These are phyloP conservation scores for Talaromyces amestolkiae DNA, from an alignment of 2,329 filamentous ascomycete species.

Conservation along the genomic window DNA sequence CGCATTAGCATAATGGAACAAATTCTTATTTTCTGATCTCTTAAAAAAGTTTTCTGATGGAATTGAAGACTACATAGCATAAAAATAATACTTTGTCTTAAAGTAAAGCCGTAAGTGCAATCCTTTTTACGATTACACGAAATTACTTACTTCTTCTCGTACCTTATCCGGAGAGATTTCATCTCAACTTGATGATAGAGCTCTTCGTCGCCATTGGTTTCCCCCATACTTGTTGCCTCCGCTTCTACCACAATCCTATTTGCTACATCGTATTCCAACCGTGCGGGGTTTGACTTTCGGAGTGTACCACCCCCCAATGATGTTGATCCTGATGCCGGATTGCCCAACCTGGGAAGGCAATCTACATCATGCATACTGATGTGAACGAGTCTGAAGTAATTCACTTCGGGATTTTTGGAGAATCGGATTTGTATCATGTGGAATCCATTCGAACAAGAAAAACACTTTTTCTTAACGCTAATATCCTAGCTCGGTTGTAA, in stretches of 20 bases:
- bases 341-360: constrained; percentile 1
- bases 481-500: neutral
- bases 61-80: neutral
- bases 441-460: neutral
- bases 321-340: neutral
- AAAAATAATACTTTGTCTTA: neutral
- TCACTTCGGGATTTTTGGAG: neutral
- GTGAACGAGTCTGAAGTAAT: neutral
- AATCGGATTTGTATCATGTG: neutral
- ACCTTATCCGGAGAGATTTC: neutral
- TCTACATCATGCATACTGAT: neutral
- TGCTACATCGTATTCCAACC: neutral
- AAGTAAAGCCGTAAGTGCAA: neutral
- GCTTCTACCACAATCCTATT: neutral
- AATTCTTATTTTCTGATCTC: no score
- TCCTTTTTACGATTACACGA: neutral
- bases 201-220: neutral
- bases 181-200: neutral
- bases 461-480: neutral
- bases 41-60: no score
- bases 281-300: constrained; percentile 4
- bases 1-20: no score
- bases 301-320: neutral
- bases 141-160: no score
- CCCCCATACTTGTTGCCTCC: neutral